Conservation (phyloP, 2,329 filamentous ascomycete species). For the Corinectria fuckeliana region DNA sequence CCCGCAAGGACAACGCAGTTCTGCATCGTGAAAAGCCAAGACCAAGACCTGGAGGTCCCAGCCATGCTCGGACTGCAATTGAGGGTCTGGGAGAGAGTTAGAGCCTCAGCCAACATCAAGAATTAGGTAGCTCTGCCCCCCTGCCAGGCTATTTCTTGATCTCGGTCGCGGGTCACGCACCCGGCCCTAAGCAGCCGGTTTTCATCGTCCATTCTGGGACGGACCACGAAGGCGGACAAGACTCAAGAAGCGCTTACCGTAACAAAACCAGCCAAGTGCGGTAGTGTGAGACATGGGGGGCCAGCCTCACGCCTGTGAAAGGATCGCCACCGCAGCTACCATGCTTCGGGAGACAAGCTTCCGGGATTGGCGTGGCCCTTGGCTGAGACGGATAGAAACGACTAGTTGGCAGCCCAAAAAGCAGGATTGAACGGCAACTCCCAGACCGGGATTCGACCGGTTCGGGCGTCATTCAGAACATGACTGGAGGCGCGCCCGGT, state of each 20-base stretch:
- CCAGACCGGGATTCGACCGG: not conserved
- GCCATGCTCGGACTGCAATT: slow-evolving; percentile 4
- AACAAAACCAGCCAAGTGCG: not conserved
- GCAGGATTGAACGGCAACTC: slow-evolving; percentile 12
- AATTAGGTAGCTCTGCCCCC: too few relatives aligned
- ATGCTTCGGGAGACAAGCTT: slow-evolving; percentile 1
- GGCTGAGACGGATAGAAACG: not conserved
- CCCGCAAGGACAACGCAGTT: slow-evolving; percentile 14
- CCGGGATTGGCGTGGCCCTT: slow-evolving; percentile 14
- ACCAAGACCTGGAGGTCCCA: slow-evolving; percentile 1
- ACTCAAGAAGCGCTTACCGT: not conserved
- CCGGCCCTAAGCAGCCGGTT: not conserved
- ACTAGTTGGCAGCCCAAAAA: not conserved
- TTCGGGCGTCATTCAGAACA: not conserved
- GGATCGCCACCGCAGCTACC: slow-evolving; percentile 14
- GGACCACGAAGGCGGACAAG: not conserved
- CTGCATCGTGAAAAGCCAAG: slow-evolving; percentile 5
- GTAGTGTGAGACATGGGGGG: slow-evolving; percentile 1
- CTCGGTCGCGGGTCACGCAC: slow-evolving; percentile 6
- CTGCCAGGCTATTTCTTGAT: not conserved
- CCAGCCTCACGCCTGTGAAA: not conserved
- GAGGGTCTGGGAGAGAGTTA: too few relatives aligned
- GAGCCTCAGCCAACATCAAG: too few relatives aligned
- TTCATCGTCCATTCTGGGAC: not conserved
- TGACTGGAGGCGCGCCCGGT: not conserved